Percentiles rank a stretch among this genome's conserved stretches.
phyloP scores from a whole-genome alignment of 2,329 filamentous ascomycete genomes.

The Magnaporthiopsis incrustans region DNA sequence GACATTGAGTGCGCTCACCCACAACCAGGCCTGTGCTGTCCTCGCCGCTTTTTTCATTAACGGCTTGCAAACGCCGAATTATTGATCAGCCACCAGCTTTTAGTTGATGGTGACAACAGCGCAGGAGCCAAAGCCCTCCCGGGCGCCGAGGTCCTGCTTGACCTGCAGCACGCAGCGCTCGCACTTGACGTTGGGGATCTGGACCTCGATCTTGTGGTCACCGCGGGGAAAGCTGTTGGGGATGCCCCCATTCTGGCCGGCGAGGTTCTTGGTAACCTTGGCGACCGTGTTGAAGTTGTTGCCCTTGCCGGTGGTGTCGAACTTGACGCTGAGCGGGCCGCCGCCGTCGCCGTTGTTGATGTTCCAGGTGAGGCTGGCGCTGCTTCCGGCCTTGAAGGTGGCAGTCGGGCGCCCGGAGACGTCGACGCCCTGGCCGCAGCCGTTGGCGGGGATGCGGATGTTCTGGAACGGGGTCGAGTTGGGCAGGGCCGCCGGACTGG shows the following conservation, averaged over 20 bases:
- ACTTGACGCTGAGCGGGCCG: not conserved
- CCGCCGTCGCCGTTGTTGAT: constrained; percentile 5
- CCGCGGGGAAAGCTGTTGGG: not conserved
- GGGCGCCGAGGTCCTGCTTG: not conserved
- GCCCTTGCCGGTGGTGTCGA: not conserved
- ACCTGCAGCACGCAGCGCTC: constrained; percentile 3
- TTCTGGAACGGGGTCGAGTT: constrained; percentile 2
- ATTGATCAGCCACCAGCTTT: not conserved
- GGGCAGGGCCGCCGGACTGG: not conserved
- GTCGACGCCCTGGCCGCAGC: constrained; percentile 3
- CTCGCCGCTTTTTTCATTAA: not conserved
- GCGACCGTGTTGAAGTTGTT: constrained; percentile 1
- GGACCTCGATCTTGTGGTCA: not conserved
- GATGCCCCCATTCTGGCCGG: not conserved
- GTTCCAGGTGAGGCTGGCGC: not conserved
- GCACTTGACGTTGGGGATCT: constrained; percentile 2
- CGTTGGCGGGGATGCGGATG: constrained; percentile 5
- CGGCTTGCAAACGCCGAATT: not conserved
- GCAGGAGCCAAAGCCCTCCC: constrained; percentile 3
- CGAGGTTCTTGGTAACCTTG: constrained; percentile 1
- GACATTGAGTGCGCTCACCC: too few relatives aligned
- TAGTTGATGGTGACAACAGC: constrained; percentile 1
- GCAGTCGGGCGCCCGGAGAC: not conserved
- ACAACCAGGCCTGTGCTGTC: not conserved
- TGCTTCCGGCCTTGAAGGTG: constrained; percentile 1